phyloP scores from a whole-genome alignment of 331 rosid genomes.

The Malus hybrid region DNA sequence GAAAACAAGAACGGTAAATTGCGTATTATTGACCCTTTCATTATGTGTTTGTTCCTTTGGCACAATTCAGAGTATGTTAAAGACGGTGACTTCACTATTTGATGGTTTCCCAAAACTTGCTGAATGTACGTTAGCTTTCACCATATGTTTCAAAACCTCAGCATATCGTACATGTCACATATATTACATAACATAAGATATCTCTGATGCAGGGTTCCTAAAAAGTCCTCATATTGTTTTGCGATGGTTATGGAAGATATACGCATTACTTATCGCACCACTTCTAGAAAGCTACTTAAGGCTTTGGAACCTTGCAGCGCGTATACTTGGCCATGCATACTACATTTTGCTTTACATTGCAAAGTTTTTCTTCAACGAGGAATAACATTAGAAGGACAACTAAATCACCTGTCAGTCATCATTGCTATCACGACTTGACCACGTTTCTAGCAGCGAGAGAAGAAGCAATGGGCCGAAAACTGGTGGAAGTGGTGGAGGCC shows the following conservation, averaged over 20 bases:
- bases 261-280: conserved; percentile 35
- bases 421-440: conserved; percentile 23
- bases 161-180: not conserved
- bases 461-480: conserved; percentile 49
- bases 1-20: not conserved
- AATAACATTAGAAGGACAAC: not conserved
- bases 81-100: conserved; percentile 47
- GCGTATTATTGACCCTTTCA: not conserved
- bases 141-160: not conserved
- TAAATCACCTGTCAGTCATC: conserved; percentile 31
- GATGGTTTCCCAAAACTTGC: conserved; percentile 49
- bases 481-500: conserved; percentile 69
- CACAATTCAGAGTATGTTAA: conserved; percentile 45
- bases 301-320: conserved; percentile 25
- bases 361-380: conserved; percentile 28
- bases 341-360: conserved; percentile 18
- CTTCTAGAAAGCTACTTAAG: conserved; percentile 35
- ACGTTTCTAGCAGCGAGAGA: conserved; percentile 40
- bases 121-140: conserved; percentile 39
- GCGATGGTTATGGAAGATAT: conserved; percentile 33
- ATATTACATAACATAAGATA: conserved; percentile 1
- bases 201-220: conserved; percentile 59
- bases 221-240: conserved; percentile 35
- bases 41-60: not conserved
- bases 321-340: conserved; percentile 19